A percentile compares a stretch with the other conserved stretches of the same genome.
Evolutionary conservation across 1,139 yeast genomes (phyloP).

Genomic region (Taphrina confusa): DNA sequence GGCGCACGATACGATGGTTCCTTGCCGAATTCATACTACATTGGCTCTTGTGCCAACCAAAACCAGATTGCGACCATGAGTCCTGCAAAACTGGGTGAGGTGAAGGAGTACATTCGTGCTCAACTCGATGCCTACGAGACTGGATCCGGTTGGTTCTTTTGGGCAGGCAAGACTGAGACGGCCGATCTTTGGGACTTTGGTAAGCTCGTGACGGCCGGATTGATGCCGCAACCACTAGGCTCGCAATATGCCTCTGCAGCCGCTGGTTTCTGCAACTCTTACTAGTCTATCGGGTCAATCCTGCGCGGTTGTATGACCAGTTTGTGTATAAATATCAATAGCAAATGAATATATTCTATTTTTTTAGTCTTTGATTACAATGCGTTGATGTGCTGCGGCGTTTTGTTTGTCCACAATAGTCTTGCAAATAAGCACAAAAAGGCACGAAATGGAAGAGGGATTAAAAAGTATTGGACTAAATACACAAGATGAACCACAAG

Average conservation of each 20-base stretch:
- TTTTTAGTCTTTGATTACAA: too few species aligned
- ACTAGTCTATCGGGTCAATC: too few species aligned
- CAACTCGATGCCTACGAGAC: constrained; percentile 78
- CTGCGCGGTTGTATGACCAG: too few species aligned
- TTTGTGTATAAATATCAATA: too few species aligned
- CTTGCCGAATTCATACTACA: constrained; percentile 52
- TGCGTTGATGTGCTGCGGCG: too few species aligned
- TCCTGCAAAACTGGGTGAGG: constrained; percentile 44
- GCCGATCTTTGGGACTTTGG: constrained; percentile 85
- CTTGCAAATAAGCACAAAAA: too few species aligned
- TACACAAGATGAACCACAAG: too few species aligned
- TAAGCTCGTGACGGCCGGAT: constrained; percentile 56
- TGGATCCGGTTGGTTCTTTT: constrained; percentile 77
- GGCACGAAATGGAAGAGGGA: too few species aligned
- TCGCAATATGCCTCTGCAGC: constrained; percentile 26
- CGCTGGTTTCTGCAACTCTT: constrained; percentile 14
- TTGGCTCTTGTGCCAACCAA: constrained; percentile 60
- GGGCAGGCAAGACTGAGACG: constrained; percentile 87
- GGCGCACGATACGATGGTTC: constrained; percentile 86
- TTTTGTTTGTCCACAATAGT: too few species aligned
- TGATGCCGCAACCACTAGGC: constrained; percentile 76
- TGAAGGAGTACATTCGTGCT: constrained; percentile 78
- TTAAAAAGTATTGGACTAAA: too few species aligned
- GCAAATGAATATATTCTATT: too few species aligned
- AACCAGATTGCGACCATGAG: constrained; percentile 41